phyloP scores from a whole-genome alignment of 176 grass and related monocot species.

The Avena atlantica region DNA sequence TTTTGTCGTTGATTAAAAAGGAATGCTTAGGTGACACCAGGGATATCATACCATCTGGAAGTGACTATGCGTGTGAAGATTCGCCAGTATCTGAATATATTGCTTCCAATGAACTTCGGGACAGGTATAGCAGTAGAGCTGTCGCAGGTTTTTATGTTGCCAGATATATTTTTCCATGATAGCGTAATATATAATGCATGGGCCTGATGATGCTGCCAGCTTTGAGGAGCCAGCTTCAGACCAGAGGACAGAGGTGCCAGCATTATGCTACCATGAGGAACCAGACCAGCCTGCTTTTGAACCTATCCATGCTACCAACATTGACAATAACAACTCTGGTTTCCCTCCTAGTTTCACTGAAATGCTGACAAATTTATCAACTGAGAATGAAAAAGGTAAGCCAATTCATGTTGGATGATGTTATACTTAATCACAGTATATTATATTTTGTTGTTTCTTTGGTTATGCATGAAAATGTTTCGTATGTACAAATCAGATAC shows the following conservation, averaged over 20 bases:
- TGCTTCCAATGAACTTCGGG: slow-evolving; percentile 56
- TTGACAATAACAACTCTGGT: slow-evolving; percentile 46
- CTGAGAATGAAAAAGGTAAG: slow-evolving; percentile 44
- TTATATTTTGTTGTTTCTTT: neutral
- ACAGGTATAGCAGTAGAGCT: slow-evolving; percentile 47
- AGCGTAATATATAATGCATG: slow-evolving; percentile 32
- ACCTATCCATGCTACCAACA: neutral
- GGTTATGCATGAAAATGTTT: slow-evolving; percentile 10
- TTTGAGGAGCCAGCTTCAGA: slow-evolving; percentile 45
- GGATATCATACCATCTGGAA: slow-evolving; percentile 56
- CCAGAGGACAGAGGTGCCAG: slow-evolving; percentile 37
- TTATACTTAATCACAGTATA: neutral
- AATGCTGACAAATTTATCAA: slow-evolving; percentile 60
- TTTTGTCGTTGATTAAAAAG: slow-evolving; percentile 32
- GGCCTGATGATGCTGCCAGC: slow-evolving; percentile 46
- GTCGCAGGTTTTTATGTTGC: slow-evolving; percentile 24
- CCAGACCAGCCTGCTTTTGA: slow-evolving; percentile 31
- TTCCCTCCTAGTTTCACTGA: slow-evolving; percentile 64
- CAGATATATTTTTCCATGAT: neutral
- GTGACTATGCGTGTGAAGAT: slow-evolving; percentile 53
- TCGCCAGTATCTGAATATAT: slow-evolving; percentile 62
- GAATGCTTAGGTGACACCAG: slow-evolving; percentile 50
- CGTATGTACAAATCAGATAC: slow-evolving; percentile 13
- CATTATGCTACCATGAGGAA: slow-evolving; percentile 48
- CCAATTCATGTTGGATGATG: slow-evolving; percentile 2